These are phyloP conservation scores for Neoscytalidium dimidiatum DNA, from an alignment of 2,329 filamentous ascomycete genomes.

Conservation along the genomic window DNA sequence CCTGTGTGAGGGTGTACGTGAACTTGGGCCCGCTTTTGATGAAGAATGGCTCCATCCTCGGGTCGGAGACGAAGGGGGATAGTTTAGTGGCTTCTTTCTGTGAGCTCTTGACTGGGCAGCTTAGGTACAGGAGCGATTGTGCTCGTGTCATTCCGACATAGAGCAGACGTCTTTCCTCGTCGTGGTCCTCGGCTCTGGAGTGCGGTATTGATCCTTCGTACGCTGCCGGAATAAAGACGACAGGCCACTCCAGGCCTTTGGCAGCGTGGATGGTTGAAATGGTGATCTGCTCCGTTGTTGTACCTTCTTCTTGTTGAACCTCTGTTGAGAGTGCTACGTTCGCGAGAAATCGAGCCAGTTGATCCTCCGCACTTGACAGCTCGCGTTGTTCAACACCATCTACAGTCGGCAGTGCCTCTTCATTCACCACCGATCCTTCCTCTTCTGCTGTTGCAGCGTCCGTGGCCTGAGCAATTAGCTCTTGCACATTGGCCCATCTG, in stretches of 20 bases:
- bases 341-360: constrained; percentile 78
- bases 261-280: constrained; percentile 96
- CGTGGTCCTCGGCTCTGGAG: constrained; percentile 77
- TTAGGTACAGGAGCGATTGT: constrained; percentile 82
- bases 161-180: constrained; percentile 84
- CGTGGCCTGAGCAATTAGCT: constrained; percentile 76
- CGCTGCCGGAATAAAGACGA: constrained; percentile 88
- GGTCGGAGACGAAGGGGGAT: constrained; percentile 69
- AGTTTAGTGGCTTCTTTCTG: constrained; percentile 63
- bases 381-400: constrained; percentile 68
- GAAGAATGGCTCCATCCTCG: constrained; percentile 54
- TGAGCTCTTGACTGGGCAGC: constrained; percentile 71
- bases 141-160: constrained; percentile 98
- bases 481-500: constrained; percentile 85
- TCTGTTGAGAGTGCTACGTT: constrained; percentile 88
- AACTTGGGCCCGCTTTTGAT: constrained; percentile 70
- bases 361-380: constrained; percentile 55
- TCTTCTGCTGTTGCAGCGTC: constrained; percentile 62
- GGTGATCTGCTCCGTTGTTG: constrained; percentile 68
- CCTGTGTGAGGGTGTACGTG: constrained; percentile 60
- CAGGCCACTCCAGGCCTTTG: constrained; percentile 94
- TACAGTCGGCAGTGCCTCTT: constrained; percentile 63
- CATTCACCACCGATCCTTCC: constrained; percentile 41
- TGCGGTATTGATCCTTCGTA: constrained; percentile 93
- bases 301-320: constrained; percentile 63